Conservation (phyloP, 257 asterid genomes). For the Lantana camara region DNA sequence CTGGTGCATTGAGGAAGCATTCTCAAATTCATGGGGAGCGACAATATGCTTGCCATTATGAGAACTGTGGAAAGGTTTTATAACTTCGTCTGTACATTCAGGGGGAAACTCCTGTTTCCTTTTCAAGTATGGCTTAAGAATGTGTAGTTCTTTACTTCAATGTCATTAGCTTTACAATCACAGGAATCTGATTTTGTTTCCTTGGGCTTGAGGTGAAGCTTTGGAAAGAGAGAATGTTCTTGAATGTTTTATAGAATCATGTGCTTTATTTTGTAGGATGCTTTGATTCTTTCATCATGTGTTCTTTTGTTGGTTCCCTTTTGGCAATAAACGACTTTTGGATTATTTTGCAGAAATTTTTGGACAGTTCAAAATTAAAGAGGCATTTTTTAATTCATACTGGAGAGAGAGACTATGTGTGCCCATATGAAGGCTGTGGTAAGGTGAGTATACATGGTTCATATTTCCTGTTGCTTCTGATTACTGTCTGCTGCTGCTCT, state of each 20-base stretch:
- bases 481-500: background rate
- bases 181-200: too few relatives aligned
- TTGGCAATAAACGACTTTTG: conserved; percentile 9
- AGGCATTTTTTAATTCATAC: conserved; percentile 96
- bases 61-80: conserved; percentile 43
- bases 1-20: conserved; percentile 96
- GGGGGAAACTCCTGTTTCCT: too few relatives aligned
- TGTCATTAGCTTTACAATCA: too few relatives aligned
- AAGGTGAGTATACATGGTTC: conserved; percentile 60
- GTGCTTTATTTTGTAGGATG: too few relatives aligned
- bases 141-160: too few relatives aligned
- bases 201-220: too few relatives aligned
- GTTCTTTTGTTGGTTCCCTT: conserved; percentile 2
- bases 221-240: too few relatives aligned
- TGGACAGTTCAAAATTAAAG: conserved; percentile 97
- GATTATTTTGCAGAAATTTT: conserved; percentile 80
- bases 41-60: conserved; percentile 89
- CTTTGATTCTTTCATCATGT: too few relatives aligned
- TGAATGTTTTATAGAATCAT: too few relatives aligned
- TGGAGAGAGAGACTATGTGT: conserved; percentile 89
- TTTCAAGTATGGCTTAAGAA: too few relatives aligned
- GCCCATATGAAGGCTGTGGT: conserved; percentile 99
- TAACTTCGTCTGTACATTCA: background rate
- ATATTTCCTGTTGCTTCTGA: background rate
- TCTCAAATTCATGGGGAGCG: conserved; percentile 99